Conservation (phyloP, 179 eudicot species). For the Spergularia azorica region DNA sequence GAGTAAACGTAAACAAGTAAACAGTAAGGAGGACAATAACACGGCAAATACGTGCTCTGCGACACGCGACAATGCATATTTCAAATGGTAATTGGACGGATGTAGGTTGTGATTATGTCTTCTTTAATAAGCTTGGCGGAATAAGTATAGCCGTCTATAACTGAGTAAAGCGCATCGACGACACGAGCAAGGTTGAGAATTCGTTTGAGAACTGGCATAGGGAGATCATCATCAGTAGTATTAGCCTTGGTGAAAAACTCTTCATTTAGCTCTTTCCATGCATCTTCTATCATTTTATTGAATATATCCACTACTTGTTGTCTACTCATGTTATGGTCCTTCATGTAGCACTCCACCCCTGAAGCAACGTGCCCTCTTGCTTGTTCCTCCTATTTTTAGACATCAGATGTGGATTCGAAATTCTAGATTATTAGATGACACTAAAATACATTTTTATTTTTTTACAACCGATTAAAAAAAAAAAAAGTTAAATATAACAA, state of each 20-base stretch:
- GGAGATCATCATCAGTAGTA: slow-evolving; percentile 5
- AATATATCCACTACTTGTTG: slow-evolving; percentile 29
- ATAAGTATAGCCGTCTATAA: slow-evolving; percentile 31
- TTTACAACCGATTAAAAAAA: too few species aligned
- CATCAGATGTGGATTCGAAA: too few species aligned
- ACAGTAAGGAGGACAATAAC: too few species aligned
- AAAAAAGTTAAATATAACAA: too few species aligned
- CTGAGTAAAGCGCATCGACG: slow-evolving; percentile 22
- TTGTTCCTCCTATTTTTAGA: slow-evolving; percentile 36
- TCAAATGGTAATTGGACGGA: not conserved
- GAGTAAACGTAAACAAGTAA: too few species aligned
- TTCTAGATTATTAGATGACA: too few species aligned
- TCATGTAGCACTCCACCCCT: slow-evolving; percentile 48
- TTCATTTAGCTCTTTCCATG: slow-evolving; percentile 41
- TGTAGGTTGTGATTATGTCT: slow-evolving; percentile 28
- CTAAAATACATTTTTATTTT: too few species aligned
- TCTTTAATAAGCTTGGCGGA: slow-evolving; percentile 27
- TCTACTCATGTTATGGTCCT: slow-evolving; percentile 31
- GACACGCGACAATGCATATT: too few species aligned
- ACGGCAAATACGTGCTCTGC: too few species aligned
- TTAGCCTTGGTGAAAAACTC: slow-evolving; percentile 20
- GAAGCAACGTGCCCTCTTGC: slow-evolving; percentile 37
- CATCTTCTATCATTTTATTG: slow-evolving; percentile 28
- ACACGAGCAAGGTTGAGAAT: slow-evolving; percentile 28
- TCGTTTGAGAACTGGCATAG: slow-evolving; percentile 22